Evolutionary conservation across 306 rosid genomes (phyloP), one percentile per base, ranked within the genome.

Genomic region (Geum urbanum): DNA sequence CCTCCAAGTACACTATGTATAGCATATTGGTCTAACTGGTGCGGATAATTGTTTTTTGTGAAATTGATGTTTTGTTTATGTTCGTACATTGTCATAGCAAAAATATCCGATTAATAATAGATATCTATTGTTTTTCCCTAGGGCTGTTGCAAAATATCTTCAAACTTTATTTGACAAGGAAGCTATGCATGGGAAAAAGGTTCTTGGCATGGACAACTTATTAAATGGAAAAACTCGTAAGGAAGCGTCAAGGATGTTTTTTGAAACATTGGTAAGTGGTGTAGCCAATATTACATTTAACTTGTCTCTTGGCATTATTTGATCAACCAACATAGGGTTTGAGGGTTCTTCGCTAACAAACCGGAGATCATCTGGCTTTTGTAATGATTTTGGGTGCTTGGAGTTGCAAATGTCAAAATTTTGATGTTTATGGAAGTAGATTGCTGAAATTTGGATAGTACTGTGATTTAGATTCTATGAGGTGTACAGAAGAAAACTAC

Each of bases 91-190:
- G 37, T 67, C 4, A 20, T 54, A 45, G 5, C 20, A 24, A 40
- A 24, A 24, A 24, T 8, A 10, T 35, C 35, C 47, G 7, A 12
- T 53, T 18, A 46, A n/a, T 58, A 63, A 59, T 58, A 72, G 24
- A 74, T 78, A 47, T 70, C 71, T 59, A 6, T 19, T 66, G 32
- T 35, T 72, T 61, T 56, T 72, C 44, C 79, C 22, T 77, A 85
- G 99, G 87, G 92, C 95, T 75, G 99, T 95, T 79, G 96, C 95
- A 66, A 95, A 89, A 78, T 95, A 95, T 82, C 95, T 95, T 63
- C 99, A 95, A 81, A 84, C 76, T 57, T 74, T 80, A 81, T 91
- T 95, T 79, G 92, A 87, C 47, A 89, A 91, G 81, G 97, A 91
- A 77, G 74, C 81, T 19, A 73, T 72, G 67, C 86, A 69, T 44